A percentile compares a stretch with the other conserved stretches of the same genome.
Conservation (phyloP, 1,284 basidiomycete species). For the Irpex rosettiformis region DNA sequence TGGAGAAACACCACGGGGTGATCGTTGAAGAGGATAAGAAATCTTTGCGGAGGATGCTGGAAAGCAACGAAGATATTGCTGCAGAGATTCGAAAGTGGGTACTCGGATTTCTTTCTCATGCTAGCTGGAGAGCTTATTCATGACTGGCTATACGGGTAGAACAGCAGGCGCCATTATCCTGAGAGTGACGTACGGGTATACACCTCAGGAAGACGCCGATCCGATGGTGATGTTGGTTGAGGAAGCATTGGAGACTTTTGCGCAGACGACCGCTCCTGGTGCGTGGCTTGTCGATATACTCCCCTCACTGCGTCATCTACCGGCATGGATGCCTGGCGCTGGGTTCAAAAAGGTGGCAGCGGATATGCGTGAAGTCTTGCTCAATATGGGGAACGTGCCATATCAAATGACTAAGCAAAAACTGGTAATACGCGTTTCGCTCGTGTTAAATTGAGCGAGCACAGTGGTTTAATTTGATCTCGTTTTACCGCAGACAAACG, state of each 20-base stretch:
- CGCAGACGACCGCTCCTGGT: constrained; percentile 1
- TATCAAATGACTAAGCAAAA: neutral
- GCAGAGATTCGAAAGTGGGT: constrained; percentile 56
- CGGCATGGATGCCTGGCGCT: constrained; percentile 19
- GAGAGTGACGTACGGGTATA: constrained; percentile 7
- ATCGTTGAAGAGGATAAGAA: constrained; percentile 52
- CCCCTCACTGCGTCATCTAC: constrained; percentile 14
- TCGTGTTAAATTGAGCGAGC: neutral
- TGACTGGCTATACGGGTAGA: constrained; percentile 28
- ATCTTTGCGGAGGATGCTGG: constrained; percentile 52
- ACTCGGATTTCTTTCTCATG: neutral
- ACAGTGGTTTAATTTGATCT: neutral
- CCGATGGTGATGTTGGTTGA: constrained; percentile 1
- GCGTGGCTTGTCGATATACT: constrained; percentile 8
- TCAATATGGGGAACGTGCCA: neutral
- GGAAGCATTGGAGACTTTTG: neutral
- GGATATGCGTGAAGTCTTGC: neutral
- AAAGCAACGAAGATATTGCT: constrained; percentile 48
- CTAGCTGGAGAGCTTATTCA: constrained; percentile 5
- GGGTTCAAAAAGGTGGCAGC: constrained; percentile 16
- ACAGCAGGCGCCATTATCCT: constrained; percentile 3
- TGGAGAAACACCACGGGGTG: constrained; percentile 45
- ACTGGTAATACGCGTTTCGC: neutral
- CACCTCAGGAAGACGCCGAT: constrained; percentile 2
- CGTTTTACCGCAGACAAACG: neutral